Evolutionary conservation across 1,284 basidiomycete genomes (phyloP).

Genomic region (Microbotryomycetes sp.): DNA sequence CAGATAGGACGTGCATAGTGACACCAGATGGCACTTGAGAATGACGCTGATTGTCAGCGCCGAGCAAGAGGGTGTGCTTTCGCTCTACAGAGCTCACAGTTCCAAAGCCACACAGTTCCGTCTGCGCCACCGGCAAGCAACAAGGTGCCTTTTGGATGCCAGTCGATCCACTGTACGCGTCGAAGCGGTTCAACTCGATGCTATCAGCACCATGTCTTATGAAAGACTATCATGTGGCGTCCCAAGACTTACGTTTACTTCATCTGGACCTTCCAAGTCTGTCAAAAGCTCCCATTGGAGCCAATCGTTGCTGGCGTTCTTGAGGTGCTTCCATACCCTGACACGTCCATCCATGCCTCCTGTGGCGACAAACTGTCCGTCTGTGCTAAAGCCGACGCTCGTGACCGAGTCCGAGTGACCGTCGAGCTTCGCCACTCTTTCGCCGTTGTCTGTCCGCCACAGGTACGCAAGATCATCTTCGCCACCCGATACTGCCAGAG

Average conservation of each 20-base stretch:
- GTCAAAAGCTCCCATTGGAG: slow-evolving; percentile 82
- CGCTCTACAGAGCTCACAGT: slow-evolving; percentile 57
- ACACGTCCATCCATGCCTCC: slow-evolving; percentile 97
- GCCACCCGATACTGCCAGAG: slow-evolving; percentile 82
- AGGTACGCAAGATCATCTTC: slow-evolving; percentile 94
- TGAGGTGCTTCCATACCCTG: slow-evolving; percentile 75
- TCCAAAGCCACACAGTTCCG: slow-evolving; percentile 96
- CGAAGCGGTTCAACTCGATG: too few species aligned
- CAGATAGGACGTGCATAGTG: slow-evolving; percentile 91
- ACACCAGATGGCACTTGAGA: slow-evolving; percentile 77
- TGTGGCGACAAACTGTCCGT: slow-evolving; percentile 87
- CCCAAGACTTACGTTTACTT: slow-evolving; percentile 68
- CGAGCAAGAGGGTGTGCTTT: too few species aligned
- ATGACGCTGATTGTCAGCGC: too few species aligned
- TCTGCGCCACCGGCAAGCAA: slow-evolving; percentile 89
- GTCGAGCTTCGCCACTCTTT: slow-evolving; percentile 70
- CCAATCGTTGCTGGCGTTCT: slow-evolving; percentile 32
- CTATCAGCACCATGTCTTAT: too few species aligned
- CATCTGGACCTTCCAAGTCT: slow-evolving; percentile 85
- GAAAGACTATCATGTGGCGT: too few species aligned
- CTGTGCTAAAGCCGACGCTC: slow-evolving; percentile 66
- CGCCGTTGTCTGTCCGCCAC: slow-evolving; percentile 79
- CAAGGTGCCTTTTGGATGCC: slow-evolving; percentile 91
- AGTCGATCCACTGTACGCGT: slow-evolving; percentile 67
- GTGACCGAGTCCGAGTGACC: slow-evolving; percentile 92